Evolutionary conservation across 352 stramenopile species (phyloP).

Genomic region (Phytophthora cajani): DNA sequence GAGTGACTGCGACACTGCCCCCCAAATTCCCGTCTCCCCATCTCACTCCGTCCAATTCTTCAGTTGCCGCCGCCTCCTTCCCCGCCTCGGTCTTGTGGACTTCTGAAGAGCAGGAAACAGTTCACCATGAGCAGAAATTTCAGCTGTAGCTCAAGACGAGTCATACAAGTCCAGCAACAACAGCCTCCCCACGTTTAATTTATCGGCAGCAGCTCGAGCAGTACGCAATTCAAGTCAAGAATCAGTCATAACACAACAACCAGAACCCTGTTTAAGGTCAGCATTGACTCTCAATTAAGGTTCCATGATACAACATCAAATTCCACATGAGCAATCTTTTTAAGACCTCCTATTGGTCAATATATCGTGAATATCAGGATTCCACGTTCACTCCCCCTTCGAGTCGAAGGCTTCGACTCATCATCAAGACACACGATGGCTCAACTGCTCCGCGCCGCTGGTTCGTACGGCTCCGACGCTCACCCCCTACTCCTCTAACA

Average conservation of each 20-base stretch:
- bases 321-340: slow-evolving; percentile 15
- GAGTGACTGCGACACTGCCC: slow-evolving; percentile 8
- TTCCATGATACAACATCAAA: slow-evolving; percentile 16
- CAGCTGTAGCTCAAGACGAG: slow-evolving; percentile 16
- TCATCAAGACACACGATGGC: slow-evolving; percentile 36
- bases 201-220: slow-evolving; percentile 18
- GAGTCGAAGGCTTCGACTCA: not conserved
- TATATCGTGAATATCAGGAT: slow-evolving; percentile 2
- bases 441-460: slow-evolving; percentile 54
- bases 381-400: not conserved
- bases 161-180: not conserved
- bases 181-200: slow-evolving; percentile 27
- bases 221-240: not conserved
- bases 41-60: slow-evolving; percentile 54
- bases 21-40: slow-evolving; percentile 50
- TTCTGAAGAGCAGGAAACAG: slow-evolving; percentile 39
- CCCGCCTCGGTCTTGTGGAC: slow-evolving; percentile 59
- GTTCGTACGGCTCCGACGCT: slow-evolving; percentile 12
- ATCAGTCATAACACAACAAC: not conserved
- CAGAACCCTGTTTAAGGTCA: not conserved
- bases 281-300: not conserved
- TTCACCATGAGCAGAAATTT: slow-evolving; percentile 17
- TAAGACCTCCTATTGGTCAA: slow-evolving; percentile 10
- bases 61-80: slow-evolving; percentile 43
- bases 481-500: not conserved